Evolutionary conservation across 2,329 filamentous ascomycete species (phyloP), one percentile per base, ranked within the genome.

Genomic region (Teratosphaeria pseudoeucalypti): DNA sequence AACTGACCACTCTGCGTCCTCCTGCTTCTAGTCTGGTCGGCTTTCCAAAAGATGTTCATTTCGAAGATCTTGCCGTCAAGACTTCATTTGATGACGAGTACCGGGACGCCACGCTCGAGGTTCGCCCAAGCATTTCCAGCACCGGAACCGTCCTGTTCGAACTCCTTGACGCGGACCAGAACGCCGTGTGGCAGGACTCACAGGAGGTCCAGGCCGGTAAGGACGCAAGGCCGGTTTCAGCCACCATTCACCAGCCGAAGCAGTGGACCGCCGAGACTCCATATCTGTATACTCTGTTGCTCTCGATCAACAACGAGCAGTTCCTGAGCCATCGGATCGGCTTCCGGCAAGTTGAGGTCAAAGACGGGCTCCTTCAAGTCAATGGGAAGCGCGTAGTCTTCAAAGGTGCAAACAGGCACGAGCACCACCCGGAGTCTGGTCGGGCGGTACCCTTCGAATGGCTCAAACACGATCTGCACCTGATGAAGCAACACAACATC

Each of bases 401-500:
- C 63, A 79, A 82, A 32, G 86, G 86, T 16, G 82, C 84, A 16
- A 89, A 89, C 69, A 76, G 86, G 16, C 87, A 89, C 66, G 87
- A 90, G 60, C 86, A 90, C 65, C 85, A 89, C 65, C 84, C 85
- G 0, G 73, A 74, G 11, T 79, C 79, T 32, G 86, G 86, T 2
- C 82, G 86, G 0, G 79, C 85, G 0, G 84, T 88, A 0, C 84
- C 85, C 0, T 71, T 82, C 6, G 81, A 85, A 1, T 86, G 81
- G 27, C 81, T 87, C 67, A 79, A 80, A 62, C 72, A 76, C 14
- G 86, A 89, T 63, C 75, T 89, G 1, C 66, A 85, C 2, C 74
- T 84, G 3, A 89, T 89, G 85, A 89, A 89, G 71, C 76, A 73
- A 6, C 81, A 87, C 75, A 89, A 89, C 65, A 79, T 89, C 73